Evolutionary conservation across 768 basidiomycete genomes (phyloP), one percentile per base, ranked within the genome.

Genomic region (Tulasnella sp.): DNA sequence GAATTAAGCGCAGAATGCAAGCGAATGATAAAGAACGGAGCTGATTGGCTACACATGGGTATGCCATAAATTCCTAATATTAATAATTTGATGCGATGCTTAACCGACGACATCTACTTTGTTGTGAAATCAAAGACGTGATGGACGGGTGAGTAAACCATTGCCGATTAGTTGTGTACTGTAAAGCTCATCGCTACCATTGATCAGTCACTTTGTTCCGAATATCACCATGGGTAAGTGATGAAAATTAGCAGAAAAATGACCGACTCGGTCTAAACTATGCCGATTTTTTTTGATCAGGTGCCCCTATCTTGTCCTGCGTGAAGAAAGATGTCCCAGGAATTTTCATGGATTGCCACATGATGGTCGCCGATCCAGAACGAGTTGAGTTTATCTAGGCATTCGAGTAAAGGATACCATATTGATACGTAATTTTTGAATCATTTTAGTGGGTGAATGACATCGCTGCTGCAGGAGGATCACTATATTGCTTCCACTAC

Each of bases 291-390:
- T 12, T 27, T 28, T 29, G 15, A 12, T 25, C 63, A 90, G 88
- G 92, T 53, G 81, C 87, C 29, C 92, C 93, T 5, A 76, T 98
- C 43, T 75, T 98, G 28, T 72, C 83, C 27, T 86, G 81, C 58
- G 81, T 99, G 19, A 71, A 75, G 47, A 90, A 90, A 65, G 77
- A 79, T 31, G 77, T 96, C 19, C 92, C 93, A 2, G 87, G 78
- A 47, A 95, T 96, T 59, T 98, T 91, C 71, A 98, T 99, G 93
- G 95, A 99, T 67, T 96, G 92, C 66, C 95, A 99, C 67, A 98
- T 98, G 95, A 99, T 99, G 95, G 95, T 99, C 16, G 65, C 90
- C 0, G 71, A 96, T 43, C 95, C 95, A 8, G 87, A 84, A 62
- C 81, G 83, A 73, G 92, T n/a, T 88, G 58, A 41, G 49, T 27